Percentiles rank a stretch among this genome's conserved stretches.
Evolutionary conservation across 2,329 filamentous ascomycete species (phyloP).

Genomic region (Amauroascus verrucosus): DNA sequence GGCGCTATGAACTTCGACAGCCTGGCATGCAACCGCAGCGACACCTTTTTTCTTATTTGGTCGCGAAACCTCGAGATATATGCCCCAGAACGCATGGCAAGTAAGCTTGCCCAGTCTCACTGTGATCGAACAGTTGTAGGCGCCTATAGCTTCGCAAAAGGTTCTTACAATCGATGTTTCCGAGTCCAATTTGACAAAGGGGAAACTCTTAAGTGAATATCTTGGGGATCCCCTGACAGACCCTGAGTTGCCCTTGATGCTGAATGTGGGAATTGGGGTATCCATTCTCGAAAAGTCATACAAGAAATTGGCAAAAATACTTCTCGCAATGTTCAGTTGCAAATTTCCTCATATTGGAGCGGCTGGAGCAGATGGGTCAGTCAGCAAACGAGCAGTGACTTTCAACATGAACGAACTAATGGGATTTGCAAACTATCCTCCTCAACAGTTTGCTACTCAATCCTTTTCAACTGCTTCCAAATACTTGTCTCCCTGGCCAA

Average conservation of each 20-base stretch:
- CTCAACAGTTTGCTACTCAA: not conserved
- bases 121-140: not conserved
- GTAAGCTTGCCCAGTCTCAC: slow-evolving; percentile 8
- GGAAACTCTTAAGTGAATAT: slow-evolving; percentile 19
- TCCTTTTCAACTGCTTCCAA: slow-evolving; percentile 3
- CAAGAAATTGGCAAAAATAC: slow-evolving; percentile 15
- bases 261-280: slow-evolving; percentile 12
- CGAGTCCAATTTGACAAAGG: slow-evolving; percentile 20
- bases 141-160: not conserved
- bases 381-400: slow-evolving; percentile 10
- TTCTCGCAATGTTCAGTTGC: slow-evolving; percentile 13
- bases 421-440: slow-evolving; percentile 12
- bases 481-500: slow-evolving; percentile 12
- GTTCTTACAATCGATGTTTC: slow-evolving; percentile 19
- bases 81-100: slow-evolving; percentile 3
- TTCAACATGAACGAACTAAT: slow-evolving; percentile 16
- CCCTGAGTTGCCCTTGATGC: slow-evolving; percentile 15
- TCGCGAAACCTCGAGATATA: slow-evolving; percentile 1
- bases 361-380: slow-evolving; percentile 1
- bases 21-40: slow-evolving; percentile 9
- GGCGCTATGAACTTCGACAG: slow-evolving; percentile 5
- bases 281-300: slow-evolving; percentile 13
- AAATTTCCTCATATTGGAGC: slow-evolving; percentile 16
- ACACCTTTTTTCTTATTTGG: slow-evolving; percentile 9
- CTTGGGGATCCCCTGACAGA: slow-evolving; percentile 14